Conservation (phyloP, 106 monocot genomes). For the Dendrobium chrysotoxum region DNA sequence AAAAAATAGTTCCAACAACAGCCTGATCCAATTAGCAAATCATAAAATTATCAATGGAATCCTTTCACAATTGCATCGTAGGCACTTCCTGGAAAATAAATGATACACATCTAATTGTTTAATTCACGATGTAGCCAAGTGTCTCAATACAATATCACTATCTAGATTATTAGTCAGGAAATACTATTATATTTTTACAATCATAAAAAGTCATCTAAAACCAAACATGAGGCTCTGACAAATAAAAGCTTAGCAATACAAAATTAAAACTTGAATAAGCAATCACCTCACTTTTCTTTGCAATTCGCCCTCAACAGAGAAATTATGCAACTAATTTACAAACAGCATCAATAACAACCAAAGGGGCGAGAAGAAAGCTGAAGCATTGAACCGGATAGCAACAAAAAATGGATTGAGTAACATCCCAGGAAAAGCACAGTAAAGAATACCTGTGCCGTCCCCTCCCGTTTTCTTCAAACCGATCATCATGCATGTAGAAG, state of each 20-base stretch:
- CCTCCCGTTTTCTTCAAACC: slow-evolving; percentile 56
- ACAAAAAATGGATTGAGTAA: slow-evolving; percentile 1
- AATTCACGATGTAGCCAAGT: neutral
- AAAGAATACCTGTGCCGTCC: slow-evolving; percentile 38
- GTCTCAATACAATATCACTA: neutral
- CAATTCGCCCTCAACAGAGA: neutral
- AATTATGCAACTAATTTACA: neutral
- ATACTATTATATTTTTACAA: neutral
- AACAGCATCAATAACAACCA: neutral
- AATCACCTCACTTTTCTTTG: neutral
- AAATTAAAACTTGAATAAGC: neutral
- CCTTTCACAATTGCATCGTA: neutral
- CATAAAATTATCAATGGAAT: neutral
- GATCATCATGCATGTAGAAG: slow-evolving; percentile 96
- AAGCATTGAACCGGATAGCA: neutral
- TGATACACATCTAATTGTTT: neutral
- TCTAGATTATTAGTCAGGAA: neutral
- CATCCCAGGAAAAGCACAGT: neutral
- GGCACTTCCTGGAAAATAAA: neutral
- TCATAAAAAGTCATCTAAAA: neutral
- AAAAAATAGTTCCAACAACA: neutral
- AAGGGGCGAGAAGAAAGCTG: neutral
- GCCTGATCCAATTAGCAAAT: neutral
- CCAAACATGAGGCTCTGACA: neutral
- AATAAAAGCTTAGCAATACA: neutral